A percentile compares a stretch with the other conserved stretches of the same genome.
Evolutionary conservation across 441 rosid species (phyloP).

Genomic region (Erodium chrysanthum): DNA sequence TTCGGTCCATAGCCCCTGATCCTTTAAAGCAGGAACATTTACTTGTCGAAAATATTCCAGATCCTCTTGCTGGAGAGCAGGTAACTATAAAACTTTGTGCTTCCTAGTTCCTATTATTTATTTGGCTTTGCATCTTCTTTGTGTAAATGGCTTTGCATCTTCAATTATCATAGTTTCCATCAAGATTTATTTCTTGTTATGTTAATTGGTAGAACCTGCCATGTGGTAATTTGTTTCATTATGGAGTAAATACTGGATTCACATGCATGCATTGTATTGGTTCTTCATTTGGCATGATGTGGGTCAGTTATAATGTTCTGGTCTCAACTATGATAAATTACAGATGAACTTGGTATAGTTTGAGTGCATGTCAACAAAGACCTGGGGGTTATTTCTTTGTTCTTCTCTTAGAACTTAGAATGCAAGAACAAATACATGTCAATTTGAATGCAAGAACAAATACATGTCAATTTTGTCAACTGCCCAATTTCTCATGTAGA

Average conservation of each 20-base stretch:
- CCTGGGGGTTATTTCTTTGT: neutral
- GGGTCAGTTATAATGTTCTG: neutral
- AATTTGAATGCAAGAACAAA: too few relatives aligned
- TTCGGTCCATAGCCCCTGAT: conserved; percentile 48
- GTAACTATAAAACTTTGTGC: conserved; percentile 23
- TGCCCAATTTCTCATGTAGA: too few relatives aligned
- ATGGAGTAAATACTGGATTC: too few relatives aligned
- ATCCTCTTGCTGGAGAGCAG: conserved; percentile 73
- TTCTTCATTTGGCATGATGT: neutral
- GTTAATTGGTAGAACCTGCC: neutral
- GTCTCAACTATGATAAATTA: neutral
- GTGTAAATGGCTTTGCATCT: too few relatives aligned
- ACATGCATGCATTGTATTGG: too few relatives aligned
- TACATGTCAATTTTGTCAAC: too few relatives aligned
- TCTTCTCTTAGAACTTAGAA: neutral
- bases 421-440: neutral
- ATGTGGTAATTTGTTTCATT: neutral
- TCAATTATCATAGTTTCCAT: neutral
- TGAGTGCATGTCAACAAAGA: neutral
- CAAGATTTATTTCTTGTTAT: neutral
- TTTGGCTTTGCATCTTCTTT: too few relatives aligned
- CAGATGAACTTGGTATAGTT: neutral
- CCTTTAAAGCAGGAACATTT: conserved; percentile 56
- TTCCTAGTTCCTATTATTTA: too few relatives aligned
- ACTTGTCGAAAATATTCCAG: conserved; percentile 34